phyloP scores from a whole-genome alignment of 1,139 yeast genomes.

The Taphrina betulina region DNA sequence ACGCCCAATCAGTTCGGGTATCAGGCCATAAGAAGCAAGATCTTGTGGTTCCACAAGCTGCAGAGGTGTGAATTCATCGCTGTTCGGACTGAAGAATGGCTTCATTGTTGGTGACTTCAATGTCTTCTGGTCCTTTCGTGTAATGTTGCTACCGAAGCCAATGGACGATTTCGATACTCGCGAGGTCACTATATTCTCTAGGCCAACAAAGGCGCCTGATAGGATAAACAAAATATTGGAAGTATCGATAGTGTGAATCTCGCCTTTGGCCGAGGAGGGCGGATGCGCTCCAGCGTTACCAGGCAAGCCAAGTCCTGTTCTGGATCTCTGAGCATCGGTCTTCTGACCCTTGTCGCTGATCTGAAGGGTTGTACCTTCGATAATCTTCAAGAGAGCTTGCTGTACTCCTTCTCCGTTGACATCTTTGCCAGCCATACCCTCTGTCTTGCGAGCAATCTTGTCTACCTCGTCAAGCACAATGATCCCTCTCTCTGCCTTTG shows the following conservation, averaged over 20 bases:
- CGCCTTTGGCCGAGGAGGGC: constrained; percentile 44
- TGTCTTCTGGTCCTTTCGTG: constrained; percentile 9
- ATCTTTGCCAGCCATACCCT: constrained; percentile 52
- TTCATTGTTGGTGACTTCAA: constrained; percentile 3
- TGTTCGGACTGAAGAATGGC: constrained; percentile 16
- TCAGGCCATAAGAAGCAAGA: constrained; percentile 51
- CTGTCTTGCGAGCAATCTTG: constrained; percentile 52
- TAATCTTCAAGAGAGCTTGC: constrained; percentile 54
- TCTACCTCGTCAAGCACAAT: constrained; percentile 58
- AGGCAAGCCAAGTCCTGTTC: constrained; percentile 33
- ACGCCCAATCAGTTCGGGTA: constrained; percentile 57
- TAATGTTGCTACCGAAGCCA: constrained; percentile 17
- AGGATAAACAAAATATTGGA: constrained; percentile 54
- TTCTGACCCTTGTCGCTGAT: constrained; percentile 39
- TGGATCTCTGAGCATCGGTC: constrained; percentile 29
- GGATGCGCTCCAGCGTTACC: constrained; percentile 38
- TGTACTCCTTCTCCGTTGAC: constrained; percentile 62
- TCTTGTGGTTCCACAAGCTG: constrained; percentile 48
- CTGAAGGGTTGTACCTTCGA: constrained; percentile 55
- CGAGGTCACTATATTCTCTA: constrained; percentile 50
- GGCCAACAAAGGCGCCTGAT: constrained; percentile 60
- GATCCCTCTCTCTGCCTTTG: constrained; percentile 54
- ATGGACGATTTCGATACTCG: constrained; percentile 42
- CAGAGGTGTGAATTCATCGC: constrained; percentile 13
- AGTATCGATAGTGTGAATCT: constrained; percentile 52